Base-by-base conservation (phyloP, 345 rosid genomes). In the Brassica juncea region DNA sequence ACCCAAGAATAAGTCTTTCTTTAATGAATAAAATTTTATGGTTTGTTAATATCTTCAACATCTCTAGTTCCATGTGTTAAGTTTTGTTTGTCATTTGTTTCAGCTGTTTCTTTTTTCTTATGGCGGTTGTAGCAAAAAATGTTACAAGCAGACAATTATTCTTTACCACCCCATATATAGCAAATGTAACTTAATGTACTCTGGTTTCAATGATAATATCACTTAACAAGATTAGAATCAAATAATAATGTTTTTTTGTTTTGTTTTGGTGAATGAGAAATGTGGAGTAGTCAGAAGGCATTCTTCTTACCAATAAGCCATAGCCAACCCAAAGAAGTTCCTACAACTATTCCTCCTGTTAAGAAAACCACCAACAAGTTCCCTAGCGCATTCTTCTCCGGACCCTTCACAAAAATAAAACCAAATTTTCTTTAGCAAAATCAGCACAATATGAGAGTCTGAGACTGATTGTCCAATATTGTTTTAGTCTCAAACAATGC, bases 301-400 rank as follows among this genome's bases (percentile, higher is more conserved):
- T 75, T 66, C 19, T 85, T 73, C 62, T 82, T 85, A 6, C 92
- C 95, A n/a, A 92, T 89, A 60, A 94, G 87, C 97, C 96, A 92
- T 49, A 92, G 64, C 93, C 97, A 90, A 47, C 85, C 94, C 61
- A 89, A 83, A 64, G 89, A 35, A 63, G 81, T 86, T 7, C 98
- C 97, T 0, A 85, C 70, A 80, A 86, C 84, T 76, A 84, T 73
- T 34, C 93, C 97, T 0, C 82, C 89, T 47, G 85, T 5, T 15
- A 90, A 23, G 66, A 81, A 88, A 19, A 88, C 11, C 57, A 92
- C 92, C n/a, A 90, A 87, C 67, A 92, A 65, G 74, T 94, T 94
- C 1, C 98, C 97, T 68, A 94, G 47, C 0, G 97, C 98, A 77
- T 94, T 94, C 73, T 88, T 90, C 84, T 92, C 97, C 0, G 97